Base-by-base conservation (phyloP, 257 asterid species). In the Solanum piurae region DNA sequence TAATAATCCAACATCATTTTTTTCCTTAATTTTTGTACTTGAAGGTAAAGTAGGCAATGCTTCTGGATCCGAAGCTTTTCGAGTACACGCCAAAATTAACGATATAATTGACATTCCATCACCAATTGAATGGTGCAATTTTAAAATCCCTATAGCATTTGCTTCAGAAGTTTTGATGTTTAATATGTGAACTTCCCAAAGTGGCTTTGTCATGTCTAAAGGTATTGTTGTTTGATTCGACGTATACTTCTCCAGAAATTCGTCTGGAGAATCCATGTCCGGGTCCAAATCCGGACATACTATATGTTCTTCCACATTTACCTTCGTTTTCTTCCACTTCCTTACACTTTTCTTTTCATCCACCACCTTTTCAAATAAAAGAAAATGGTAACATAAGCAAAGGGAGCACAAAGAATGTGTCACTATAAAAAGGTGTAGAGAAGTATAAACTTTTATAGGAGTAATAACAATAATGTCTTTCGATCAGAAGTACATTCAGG, bases 161-260 rank as follows among this genome's bases (percentile, higher is more conserved):
- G 95, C 92, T 36, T 92, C 88, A 0, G 93, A 88, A 29, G 92
- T 93, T 86, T 77, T 86, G 42, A 92, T 40, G 60, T 93, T 93
- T 1, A 93, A 87, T 33, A 93, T 89, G 85, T 93, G 91, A 23
- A 92, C 12, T 49, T 93, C 94, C 95, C 95, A 93, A 4, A 90
- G 9, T 25, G 95, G 95, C 86, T 93, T 93, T 6, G 66, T 42
- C 12, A 29, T 21, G 73, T 92, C 90, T 86, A 91, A 25, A 4
- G 91, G 86, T 7, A 21, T 88, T 49, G 79, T 89, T 20, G 92
- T 86, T 12, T 89, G 88, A 44, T 38, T 40, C 29, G 91, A 83
- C 4, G 87, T 6, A 85, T 83, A 93, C 12, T 88, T 86, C 33
- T 89, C 93, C 2, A 93, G 58, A 8, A 86, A 89, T 7, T 85